A percentile compares a stretch with the other conserved stretches of the same genome.
These are phyloP conservation scores for Nicotiana obtusifolia DNA, from an alignment of 257 asterid genomes.

Conservation along the genomic window DNA sequence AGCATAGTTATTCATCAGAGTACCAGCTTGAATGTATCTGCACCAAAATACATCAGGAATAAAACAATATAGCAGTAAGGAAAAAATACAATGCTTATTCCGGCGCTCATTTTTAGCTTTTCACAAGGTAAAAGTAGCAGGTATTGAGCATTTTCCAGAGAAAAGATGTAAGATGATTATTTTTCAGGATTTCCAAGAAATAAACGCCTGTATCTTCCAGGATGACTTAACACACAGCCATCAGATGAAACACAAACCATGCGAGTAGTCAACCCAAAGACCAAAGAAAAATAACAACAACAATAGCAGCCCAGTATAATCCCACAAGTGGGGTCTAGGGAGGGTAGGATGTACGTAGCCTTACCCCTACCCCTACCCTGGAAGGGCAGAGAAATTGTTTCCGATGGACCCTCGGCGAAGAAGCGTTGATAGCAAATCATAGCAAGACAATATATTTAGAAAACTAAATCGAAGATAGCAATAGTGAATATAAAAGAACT, in stretches of 20 bases:
- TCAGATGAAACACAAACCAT: neutral
- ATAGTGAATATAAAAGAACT: too few species aligned
- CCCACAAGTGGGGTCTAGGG: too few species aligned
- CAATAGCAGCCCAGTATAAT: too few species aligned
- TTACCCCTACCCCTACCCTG: too few species aligned
- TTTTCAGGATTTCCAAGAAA: neutral
- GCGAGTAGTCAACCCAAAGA: neutral
- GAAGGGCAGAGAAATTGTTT: too few species aligned
- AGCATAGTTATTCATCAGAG: constrained; percentile 82
- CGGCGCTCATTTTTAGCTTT: neutral
- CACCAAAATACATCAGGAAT: constrained; percentile 12
- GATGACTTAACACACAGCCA: neutral
- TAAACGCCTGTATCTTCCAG: neutral
- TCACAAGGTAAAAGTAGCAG: neutral
- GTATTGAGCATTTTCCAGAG: neutral
- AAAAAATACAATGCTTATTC: neutral
- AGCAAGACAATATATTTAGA: too few species aligned
- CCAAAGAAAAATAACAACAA: neutral
- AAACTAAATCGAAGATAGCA: too few species aligned
- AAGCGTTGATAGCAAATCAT: too few species aligned
- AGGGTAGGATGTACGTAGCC: too few species aligned
- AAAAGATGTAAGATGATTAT: neutral
- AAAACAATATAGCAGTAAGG: neutral
- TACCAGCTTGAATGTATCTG: constrained; percentile 75
- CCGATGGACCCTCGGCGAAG: too few species aligned